Percentiles rank a stretch among this genome's conserved stretches.
phyloP scores from a whole-genome alignment of 1,284 basidiomycete genomes.

The Fistulinella cinereoalba region DNA sequence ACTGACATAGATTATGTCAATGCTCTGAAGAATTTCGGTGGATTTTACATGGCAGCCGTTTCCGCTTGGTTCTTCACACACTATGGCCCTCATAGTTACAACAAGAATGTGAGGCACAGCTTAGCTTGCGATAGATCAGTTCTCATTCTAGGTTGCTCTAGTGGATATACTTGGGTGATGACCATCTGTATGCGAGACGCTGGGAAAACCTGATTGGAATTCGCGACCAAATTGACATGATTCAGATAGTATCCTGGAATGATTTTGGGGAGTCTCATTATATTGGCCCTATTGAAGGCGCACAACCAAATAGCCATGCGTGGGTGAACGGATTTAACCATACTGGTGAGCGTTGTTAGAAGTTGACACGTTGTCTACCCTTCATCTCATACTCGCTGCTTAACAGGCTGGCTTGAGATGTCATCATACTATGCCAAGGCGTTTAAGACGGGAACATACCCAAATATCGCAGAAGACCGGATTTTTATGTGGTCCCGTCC shows the following conservation, averaged over 20 bases:
- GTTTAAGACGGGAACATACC: slow-evolving; percentile 74
- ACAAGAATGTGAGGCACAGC: slow-evolving; percentile 75
- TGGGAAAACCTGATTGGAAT: slow-evolving; percentile 70
- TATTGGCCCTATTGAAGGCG: slow-evolving; percentile 64
- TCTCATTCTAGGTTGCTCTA: slow-evolving; percentile 22
- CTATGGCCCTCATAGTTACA: slow-evolving; percentile 59
- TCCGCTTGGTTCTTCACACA: slow-evolving; percentile 83
- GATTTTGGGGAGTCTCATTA: slow-evolving; percentile 61
- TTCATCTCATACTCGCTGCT: not conserved
- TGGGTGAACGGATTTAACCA: slow-evolving; percentile 71
- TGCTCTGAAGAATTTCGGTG: slow-evolving; percentile 34
- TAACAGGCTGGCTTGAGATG: slow-evolving; percentile 58
- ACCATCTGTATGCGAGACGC: slow-evolving; percentile 69
- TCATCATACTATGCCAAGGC: slow-evolving; percentile 69
- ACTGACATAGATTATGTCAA: slow-evolving; percentile 48
- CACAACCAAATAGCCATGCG: slow-evolving; percentile 58
- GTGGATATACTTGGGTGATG: slow-evolving; percentile 65
- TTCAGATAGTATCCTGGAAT: slow-evolving; percentile 66
- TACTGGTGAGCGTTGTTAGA: slow-evolving; percentile 45
- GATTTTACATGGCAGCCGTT: slow-evolving; percentile 42
- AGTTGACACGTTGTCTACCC: not conserved
- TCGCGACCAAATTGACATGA: slow-evolving; percentile 59
- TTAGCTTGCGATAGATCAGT: not conserved
- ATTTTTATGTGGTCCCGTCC: slow-evolving; percentile 74
- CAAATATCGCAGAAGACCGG: slow-evolving; percentile 60